phyloP scores from a whole-genome alignment of 495 filamentous ascomycete genomes.

The Pseudomonodictys pantanalensis region DNA sequence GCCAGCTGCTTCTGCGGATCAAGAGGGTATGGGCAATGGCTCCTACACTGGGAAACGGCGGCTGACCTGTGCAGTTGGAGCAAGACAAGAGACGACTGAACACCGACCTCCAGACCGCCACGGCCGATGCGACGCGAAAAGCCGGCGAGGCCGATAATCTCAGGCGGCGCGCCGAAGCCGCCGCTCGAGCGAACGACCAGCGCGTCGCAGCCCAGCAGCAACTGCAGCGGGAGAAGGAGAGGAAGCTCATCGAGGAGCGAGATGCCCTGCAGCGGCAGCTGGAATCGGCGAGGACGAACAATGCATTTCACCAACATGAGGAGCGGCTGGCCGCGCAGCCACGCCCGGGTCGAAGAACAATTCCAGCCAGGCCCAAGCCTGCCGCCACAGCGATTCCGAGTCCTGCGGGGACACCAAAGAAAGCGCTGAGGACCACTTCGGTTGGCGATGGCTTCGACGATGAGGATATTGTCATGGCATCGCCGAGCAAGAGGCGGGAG shows the following conservation, averaged over 20 bases:
- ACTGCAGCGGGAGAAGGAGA: conserved; percentile 53
- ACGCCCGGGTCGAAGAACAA: conserved; percentile 40
- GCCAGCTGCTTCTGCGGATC: conserved; percentile 34
- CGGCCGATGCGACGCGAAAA: conserved; percentile 51
- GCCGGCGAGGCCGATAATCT: conserved; percentile 67
- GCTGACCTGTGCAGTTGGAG: conserved; percentile 46
- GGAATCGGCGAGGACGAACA: conserved; percentile 62
- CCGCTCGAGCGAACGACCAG: conserved; percentile 56
- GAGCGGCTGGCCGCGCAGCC: conserved; percentile 55
- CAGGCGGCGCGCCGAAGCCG: conserved; percentile 58
- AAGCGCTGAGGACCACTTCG: conserved; percentile 48
- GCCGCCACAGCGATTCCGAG: conserved; percentile 23
- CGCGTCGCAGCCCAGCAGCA: conserved; percentile 53
- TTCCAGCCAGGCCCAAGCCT: conserved; percentile 13
- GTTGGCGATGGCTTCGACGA: conserved; percentile 73
- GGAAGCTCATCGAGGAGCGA: conserved; percentile 55
- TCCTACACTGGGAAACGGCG: background rate
- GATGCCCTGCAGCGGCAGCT: conserved; percentile 55
- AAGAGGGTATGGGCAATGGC: conserved; percentile 33
- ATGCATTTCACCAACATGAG: conserved; percentile 63
- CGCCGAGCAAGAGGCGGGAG: conserved; percentile 53
- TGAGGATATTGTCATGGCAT: conserved; percentile 60
- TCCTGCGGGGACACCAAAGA: conserved; percentile 57
- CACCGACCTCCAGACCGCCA: conserved; percentile 50
- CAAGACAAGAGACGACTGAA: conserved; percentile 51